Base-by-base conservation (phyloP, 768 basidiomycete species). In the Termitomyces sp. region DNA sequence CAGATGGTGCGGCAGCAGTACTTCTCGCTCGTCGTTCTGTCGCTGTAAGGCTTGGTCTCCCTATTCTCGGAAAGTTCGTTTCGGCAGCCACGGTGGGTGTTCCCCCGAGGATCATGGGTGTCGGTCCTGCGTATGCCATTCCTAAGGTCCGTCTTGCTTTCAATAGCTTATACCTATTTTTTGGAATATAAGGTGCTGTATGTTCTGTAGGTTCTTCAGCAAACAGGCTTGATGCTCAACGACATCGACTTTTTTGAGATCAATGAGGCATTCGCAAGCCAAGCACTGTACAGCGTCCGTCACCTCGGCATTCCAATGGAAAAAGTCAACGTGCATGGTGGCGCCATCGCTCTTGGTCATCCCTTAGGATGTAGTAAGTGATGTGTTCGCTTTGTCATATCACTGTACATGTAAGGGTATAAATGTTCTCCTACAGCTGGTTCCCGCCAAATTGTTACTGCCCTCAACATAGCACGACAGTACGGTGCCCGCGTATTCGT, bases 211-310 rank as follows among this genome's bases (percentile, higher is more conserved):
- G 81, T 80, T 3, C 86, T 95, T 61, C 79, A 83, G 67, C 82
- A 84, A 69, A 79, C 83, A 4, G 90, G 91, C 25, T 78, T 96
- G 59, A 72, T 76, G 51, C 76, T 79, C 60, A 76, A 82, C 53
- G 94, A 96, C 67, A 77, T 96, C 67, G 94, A 96, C 77, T 92
- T 96, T 71, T 96, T 79, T 74, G 92, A 95, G 77, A 92, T 94
- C 74, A 95, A 95, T 72, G 93, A 95, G 73, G 93, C 94, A 34
- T 95, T 95, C 71, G 92, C 94, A 20, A 85, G 83, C 47, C 90
- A 91, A 72, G 92, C 92, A 4, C 78, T 96, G 48, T 93, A 88
- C 76, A 83, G 78, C 49, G 73, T 94, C 46, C 76, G 92, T 63
- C 82, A 85, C 65, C 74, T 96, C 56, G 85, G 86, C 31, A 83